These are phyloP conservation scores for Knufia petricola DNA, from an alignment of 2,329 filamentous ascomycete genomes.

Conservation along the genomic window DNA sequence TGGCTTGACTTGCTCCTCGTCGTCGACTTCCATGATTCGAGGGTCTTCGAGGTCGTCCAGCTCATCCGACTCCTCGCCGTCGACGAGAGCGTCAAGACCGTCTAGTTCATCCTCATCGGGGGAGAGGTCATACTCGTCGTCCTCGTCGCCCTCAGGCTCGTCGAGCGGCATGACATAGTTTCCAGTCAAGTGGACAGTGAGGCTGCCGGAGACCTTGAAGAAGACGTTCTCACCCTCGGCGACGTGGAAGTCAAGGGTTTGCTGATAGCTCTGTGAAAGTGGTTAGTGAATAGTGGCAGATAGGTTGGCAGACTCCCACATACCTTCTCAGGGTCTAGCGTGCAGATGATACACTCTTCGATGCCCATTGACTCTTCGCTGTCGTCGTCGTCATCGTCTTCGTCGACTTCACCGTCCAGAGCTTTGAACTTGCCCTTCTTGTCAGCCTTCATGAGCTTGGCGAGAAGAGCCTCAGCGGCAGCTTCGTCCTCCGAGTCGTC, in stretches of 20 bases:
- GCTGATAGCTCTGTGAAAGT: slow-evolving; percentile 70
- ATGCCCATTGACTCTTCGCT: slow-evolving; percentile 52
- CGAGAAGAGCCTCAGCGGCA: slow-evolving; percentile 38
- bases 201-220: slow-evolving; percentile 83
- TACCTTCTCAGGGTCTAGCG: slow-evolving; percentile 86
- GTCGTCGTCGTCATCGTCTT: slow-evolving; percentile 50
- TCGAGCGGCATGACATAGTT: slow-evolving; percentile 79
- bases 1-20: slow-evolving; percentile 49
- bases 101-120: slow-evolving; percentile 70
- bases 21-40: slow-evolving; percentile 72
- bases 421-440: slow-evolving; percentile 57
- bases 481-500: slow-evolving; percentile 46
- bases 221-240: slow-evolving; percentile 80
- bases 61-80: slow-evolving; percentile 59
- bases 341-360: slow-evolving; percentile 91
- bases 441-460: slow-evolving; percentile 43
- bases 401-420: slow-evolving; percentile 53
- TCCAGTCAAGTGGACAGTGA: slow-evolving; percentile 84
- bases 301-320: slow-evolving; percentile 24
- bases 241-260: slow-evolving; percentile 86
- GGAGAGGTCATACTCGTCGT: slow-evolving; percentile 67
- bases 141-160: slow-evolving; percentile 47
- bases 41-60: slow-evolving; percentile 70
- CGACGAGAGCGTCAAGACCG: slow-evolving; percentile 38
- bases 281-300: slow-evolving; percentile 9